phyloP scores from a whole-genome alignment of 2,329 filamentous ascomycete genomes.

The Tolypocladium capitatum region DNA sequence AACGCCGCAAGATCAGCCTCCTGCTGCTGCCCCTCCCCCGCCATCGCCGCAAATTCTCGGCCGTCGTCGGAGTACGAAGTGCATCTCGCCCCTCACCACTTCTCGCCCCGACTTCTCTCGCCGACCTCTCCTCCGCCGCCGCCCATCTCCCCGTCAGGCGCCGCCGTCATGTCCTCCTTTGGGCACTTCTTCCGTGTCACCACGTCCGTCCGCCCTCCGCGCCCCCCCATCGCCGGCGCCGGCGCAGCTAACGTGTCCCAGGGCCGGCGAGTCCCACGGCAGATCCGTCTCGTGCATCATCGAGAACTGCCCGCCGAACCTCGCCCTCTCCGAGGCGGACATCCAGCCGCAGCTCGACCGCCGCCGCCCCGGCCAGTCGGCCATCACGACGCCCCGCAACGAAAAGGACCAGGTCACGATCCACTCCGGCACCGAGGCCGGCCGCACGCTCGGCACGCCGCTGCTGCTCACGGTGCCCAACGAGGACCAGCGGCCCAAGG shows the following conservation, averaged over 20 bases:
- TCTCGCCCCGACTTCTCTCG: not conserved
- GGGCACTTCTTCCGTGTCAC: constrained; percentile 71
- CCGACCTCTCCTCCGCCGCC: not conserved
- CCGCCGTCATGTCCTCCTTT: constrained; percentile 66
- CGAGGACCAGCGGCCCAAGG: constrained; percentile 82
- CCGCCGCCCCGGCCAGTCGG: constrained; percentile 75
- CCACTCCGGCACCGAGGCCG: constrained; percentile 83
- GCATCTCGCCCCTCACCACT: no score
- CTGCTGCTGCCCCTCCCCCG: constrained; percentile 1
- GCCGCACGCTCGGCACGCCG: constrained; percentile 79
- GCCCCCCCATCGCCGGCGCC: constrained; percentile 41
- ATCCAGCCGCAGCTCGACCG: constrained; percentile 94
- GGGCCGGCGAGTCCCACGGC: constrained; percentile 62
- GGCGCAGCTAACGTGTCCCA: constrained; percentile 14
- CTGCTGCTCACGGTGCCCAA: constrained; percentile 81
- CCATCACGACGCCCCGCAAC: constrained; percentile 81
- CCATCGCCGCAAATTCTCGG: not conserved
- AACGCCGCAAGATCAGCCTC: no score
- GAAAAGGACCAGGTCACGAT: constrained; percentile 89
- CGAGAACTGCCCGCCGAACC: constrained; percentile 79
- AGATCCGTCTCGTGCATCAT: constrained; percentile 89
- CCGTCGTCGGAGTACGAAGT: no score
- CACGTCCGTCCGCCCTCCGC: constrained; percentile 43
- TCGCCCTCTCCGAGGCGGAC: constrained; percentile 71
- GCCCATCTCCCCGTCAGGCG: not conserved